These are phyloP conservation scores for Tuber brumale DNA, from an alignment of 495 filamentous ascomycete species.

Conservation along the genomic window DNA sequence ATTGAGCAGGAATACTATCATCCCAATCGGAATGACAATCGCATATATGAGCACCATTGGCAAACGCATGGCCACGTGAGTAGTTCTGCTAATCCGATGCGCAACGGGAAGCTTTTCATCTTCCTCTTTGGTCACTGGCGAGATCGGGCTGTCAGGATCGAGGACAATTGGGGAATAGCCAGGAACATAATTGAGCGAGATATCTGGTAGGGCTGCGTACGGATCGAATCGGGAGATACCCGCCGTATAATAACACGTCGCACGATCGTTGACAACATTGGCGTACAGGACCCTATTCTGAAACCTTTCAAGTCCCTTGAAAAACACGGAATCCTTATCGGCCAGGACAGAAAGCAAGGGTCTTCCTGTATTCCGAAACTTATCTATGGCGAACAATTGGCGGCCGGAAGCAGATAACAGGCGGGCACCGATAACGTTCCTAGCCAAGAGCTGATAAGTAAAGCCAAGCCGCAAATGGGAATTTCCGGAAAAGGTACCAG, in stretches of 20 bases:
- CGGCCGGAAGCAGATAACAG: constrained; percentile 72
- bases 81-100: constrained; percentile 36
- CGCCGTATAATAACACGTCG: constrained; percentile 75
- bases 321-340: constrained; percentile 79
- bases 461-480: neutral
- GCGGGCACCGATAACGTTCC: constrained; percentile 70
- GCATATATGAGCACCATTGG: constrained; percentile 58
- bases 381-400: constrained; percentile 81
- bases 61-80: constrained; percentile 44
- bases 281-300: constrained; percentile 67
- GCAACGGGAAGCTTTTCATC: constrained; percentile 42
- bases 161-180: constrained; percentile 73
- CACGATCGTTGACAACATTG: constrained; percentile 78
- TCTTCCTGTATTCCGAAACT: constrained; percentile 70
- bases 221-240: constrained; percentile 67
- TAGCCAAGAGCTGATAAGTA: constrained; percentile 14
- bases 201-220: constrained; percentile 56
- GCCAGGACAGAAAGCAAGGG: constrained; percentile 75
- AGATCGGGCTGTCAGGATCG: constrained; percentile 58
- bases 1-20: constrained; percentile 66
- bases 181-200: constrained; percentile 63
- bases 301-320: constrained; percentile 68
- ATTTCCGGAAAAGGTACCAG: constrained; percentile 43
- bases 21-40: constrained; percentile 61
- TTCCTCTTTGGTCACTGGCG: constrained; percentile 43